Percentiles rank a stretch among this genome's conserved stretches.
phyloP scores from a whole-genome alignment of 2,329 filamentous ascomycete species.

The Xylaria sp. region DNA sequence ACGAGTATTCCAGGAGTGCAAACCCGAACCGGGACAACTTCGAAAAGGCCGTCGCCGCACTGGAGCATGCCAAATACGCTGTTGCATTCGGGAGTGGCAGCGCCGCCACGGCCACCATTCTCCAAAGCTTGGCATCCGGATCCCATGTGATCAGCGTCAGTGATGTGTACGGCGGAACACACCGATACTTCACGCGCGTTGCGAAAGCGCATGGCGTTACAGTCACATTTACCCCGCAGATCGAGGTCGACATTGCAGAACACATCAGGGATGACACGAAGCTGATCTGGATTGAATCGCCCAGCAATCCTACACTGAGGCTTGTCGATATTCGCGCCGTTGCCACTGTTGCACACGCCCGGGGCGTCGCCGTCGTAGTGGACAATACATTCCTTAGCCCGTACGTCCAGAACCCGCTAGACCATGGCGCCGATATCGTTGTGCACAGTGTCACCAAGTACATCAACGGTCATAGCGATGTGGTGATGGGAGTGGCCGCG shows the following conservation, averaged over 20 bases:
- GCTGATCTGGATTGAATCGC: slow-evolving; percentile 96
- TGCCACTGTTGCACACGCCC: slow-evolving; percentile 81
- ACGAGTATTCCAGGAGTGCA: slow-evolving; percentile 92
- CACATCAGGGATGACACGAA: slow-evolving; percentile 91
- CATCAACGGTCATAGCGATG: slow-evolving; percentile 97
- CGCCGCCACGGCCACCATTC: slow-evolving; percentile 90
- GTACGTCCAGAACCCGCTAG: slow-evolving; percentile 95
- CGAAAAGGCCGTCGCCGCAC: slow-evolving; percentile 86
- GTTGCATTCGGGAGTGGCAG: slow-evolving; percentile 95
- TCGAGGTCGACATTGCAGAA: slow-evolving; percentile 85
- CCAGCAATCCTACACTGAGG: slow-evolving; percentile 92
- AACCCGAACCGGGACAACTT: slow-evolving; percentile 98
- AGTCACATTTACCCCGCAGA: slow-evolving; percentile 92
- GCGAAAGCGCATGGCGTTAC: slow-evolving; percentile 92
- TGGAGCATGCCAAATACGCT: slow-evolving; percentile 92
- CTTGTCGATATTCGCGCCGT: slow-evolving; percentile 94
- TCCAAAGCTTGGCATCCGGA: slow-evolving; percentile 89
- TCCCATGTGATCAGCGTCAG: slow-evolving; percentile 96
- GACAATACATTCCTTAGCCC: slow-evolving; percentile 99
- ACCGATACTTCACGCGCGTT: slow-evolving; percentile 98
- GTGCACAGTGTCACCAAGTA: slow-evolving; percentile 99
- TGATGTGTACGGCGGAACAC: slow-evolving; percentile 97
- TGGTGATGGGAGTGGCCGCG: slow-evolving; percentile 96
- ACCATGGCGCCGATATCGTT: slow-evolving; percentile 95
- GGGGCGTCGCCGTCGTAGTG: slow-evolving; percentile 94